phyloP scores from a whole-genome alignment of 2,329 filamentous ascomycete species.

The Pyrenophora teres region DNA sequence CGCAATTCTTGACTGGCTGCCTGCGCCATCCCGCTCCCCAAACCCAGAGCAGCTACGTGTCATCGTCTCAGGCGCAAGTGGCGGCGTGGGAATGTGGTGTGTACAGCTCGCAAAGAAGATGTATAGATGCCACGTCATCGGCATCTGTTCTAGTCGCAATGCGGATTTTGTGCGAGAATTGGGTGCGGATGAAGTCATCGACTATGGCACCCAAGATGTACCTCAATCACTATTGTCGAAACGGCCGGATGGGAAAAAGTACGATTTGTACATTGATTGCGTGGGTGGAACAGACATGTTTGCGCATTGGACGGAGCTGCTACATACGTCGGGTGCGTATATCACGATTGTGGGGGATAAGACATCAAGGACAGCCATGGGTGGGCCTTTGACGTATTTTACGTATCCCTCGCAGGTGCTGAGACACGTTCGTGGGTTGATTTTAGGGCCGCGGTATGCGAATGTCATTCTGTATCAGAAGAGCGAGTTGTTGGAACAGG shows the following conservation, averaged over 20 bases:
- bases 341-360: slow-evolving; percentile 50
- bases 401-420: slow-evolving; percentile 35
- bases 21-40: slow-evolving; percentile 1
- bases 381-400: slow-evolving; percentile 41
- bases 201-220: slow-evolving; percentile 41
- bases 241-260: slow-evolving; percentile 37
- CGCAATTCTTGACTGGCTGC: slow-evolving; percentile 39
- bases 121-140: slow-evolving; percentile 51
- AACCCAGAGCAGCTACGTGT: slow-evolving; percentile 23
- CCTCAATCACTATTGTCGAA: slow-evolving; percentile 41
- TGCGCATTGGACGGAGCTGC: slow-evolving; percentile 28
- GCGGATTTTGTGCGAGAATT: slow-evolving; percentile 52
- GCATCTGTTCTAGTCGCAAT: slow-evolving; percentile 56
- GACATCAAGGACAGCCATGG: slow-evolving; percentile 47
- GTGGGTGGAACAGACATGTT: slow-evolving; percentile 57
- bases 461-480: slow-evolving; percentile 32
- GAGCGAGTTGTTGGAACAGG: slow-evolving; percentile 31
- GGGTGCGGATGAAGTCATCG: slow-evolving; percentile 56
- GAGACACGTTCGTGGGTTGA: slow-evolving; percentile 27
- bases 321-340: slow-evolving; percentile 48
- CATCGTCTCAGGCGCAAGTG: slow-evolving; percentile 37
- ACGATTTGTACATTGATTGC: slow-evolving; percentile 57
- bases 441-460: slow-evolving; percentile 38
- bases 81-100: slow-evolving; percentile 41
- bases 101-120: slow-evolving; percentile 48